phyloP scores from a whole-genome alignment of 2,329 filamentous ascomycete species.

The Whalleya microplaca region DNA sequence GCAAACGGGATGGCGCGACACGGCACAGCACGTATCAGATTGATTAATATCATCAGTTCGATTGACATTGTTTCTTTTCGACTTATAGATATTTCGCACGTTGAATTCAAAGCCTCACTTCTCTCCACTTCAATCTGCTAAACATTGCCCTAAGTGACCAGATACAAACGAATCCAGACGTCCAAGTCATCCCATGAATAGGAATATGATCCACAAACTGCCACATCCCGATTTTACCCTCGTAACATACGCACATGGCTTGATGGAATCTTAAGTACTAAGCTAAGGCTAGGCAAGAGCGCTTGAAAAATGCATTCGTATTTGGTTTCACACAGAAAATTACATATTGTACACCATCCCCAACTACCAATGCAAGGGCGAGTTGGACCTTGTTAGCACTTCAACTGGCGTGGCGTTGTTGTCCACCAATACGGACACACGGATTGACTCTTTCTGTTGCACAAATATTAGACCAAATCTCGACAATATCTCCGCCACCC shows the following conservation, averaged over 20 bases:
- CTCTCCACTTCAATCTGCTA: conserved; percentile 13
- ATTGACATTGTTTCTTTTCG: conserved; percentile 29
- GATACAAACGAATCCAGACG: neutral
- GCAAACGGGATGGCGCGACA: conserved; percentile 27
- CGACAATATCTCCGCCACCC: neutral
- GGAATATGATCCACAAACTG: no score
- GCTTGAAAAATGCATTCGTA: no score
- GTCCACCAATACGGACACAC: neutral
- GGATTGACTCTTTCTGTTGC: no score
- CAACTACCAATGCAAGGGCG: neutral
- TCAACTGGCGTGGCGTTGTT: no score
- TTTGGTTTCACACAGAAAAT: no score
- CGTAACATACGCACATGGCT: no score
- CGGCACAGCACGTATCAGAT: conserved; percentile 34
- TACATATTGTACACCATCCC: neutral
- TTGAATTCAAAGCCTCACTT: conserved; percentile 31
- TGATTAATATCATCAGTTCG: conserved; percentile 30
- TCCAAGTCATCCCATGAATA: no score
- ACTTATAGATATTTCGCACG: conserved; percentile 36
- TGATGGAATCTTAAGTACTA: no score
- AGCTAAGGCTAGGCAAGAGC: no score
- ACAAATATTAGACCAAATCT: neutral
- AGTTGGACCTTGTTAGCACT: neutral
- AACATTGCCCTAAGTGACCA: neutral
- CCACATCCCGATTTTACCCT: no score